These are phyloP conservation scores for Xylaria sp. DNA, from an alignment of 2,329 filamentous ascomycete species.

Conservation along the genomic window DNA sequence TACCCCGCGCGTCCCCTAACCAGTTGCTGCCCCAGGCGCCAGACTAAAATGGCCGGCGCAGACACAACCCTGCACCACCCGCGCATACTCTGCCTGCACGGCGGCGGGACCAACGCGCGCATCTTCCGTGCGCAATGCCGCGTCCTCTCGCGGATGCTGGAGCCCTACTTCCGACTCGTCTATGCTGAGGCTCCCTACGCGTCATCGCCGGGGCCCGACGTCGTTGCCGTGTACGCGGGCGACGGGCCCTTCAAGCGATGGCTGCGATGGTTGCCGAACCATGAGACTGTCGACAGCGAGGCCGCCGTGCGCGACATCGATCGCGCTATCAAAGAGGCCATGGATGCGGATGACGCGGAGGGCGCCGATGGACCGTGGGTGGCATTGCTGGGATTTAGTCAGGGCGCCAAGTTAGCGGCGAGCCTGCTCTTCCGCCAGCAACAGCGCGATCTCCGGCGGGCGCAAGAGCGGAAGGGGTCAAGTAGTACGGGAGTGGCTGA, in stretches of 20 bases:
- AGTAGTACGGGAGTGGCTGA: background rate
- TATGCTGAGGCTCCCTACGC: constrained; percentile 77
- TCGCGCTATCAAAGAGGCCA: constrained; percentile 55
- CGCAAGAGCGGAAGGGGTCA: constrained; percentile 1
- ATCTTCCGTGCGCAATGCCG: constrained; percentile 78
- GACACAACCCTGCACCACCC: constrained; percentile 57
- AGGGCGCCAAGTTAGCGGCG: constrained; percentile 71
- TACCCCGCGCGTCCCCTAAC: background rate
- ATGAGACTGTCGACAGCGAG: constrained; percentile 59
- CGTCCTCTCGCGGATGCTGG: constrained; percentile 58
- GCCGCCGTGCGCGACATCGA: constrained; percentile 56
- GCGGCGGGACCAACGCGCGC: constrained; percentile 77
- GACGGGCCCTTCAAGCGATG: constrained; percentile 72
- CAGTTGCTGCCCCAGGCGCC: background rate
- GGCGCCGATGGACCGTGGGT: constrained; percentile 69
- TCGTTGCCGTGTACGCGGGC: constrained; percentile 72
- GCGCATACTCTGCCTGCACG: constrained; percentile 83
- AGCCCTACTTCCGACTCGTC: constrained; percentile 72
- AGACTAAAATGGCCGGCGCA: constrained; percentile 22
- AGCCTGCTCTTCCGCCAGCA: constrained; percentile 73
- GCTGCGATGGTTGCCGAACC: constrained; percentile 70
- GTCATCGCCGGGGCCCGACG: constrained; percentile 69
- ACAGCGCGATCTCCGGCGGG: constrained; percentile 51
- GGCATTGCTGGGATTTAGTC: constrained; percentile 72
- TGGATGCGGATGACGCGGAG: constrained; percentile 61